Conservation (phyloP, 2,329 filamentous ascomycete species). For the Didymella arachidicola region DNA sequence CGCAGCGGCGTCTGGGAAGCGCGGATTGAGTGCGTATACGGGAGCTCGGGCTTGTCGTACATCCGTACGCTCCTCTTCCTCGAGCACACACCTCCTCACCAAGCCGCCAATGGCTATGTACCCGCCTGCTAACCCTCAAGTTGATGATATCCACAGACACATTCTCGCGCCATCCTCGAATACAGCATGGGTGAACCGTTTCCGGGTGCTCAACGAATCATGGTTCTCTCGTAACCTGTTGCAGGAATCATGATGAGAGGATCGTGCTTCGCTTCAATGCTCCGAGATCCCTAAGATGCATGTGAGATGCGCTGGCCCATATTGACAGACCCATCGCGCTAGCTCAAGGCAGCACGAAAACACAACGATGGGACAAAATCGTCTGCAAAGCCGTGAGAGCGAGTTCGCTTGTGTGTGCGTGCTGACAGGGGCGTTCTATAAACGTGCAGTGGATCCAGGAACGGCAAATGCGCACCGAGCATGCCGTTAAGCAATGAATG, state of each 20-base stretch:
- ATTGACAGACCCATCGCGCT: conserved; percentile 21
- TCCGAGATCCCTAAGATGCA: conserved; percentile 20
- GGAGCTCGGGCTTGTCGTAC: conserved; percentile 17
- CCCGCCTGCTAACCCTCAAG: conserved; percentile 19
- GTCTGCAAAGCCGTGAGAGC: conserved; percentile 4
- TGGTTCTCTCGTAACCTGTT: background rate
- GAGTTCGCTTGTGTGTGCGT: conserved; percentile 13
- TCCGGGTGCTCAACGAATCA: conserved; percentile 6
- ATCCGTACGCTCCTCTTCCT: conserved; percentile 10
- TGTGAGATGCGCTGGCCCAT: conserved; percentile 22
- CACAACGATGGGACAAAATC: conserved; percentile 4
- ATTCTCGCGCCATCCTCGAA: conserved; percentile 11
- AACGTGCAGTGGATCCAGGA: conserved; percentile 14
- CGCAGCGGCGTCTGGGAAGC: conserved; percentile 16
- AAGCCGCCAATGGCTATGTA: conserved; percentile 20
- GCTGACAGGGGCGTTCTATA: conserved; percentile 18
- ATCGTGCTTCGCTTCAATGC: conserved; percentile 22
- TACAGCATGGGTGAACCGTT: conserved; percentile 2
- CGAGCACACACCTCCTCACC: conserved; percentile 12
- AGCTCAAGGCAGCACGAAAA: conserved; percentile 8
- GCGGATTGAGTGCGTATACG: conserved; percentile 17
- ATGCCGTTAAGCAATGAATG: background rate
- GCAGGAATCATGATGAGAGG: conserved; percentile 6
- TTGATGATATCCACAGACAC: conserved; percentile 5
- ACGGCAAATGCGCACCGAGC: conserved; percentile 11